Base-by-base conservation (phyloP, 441 rosid species). In the Brassica balearica region DNA sequence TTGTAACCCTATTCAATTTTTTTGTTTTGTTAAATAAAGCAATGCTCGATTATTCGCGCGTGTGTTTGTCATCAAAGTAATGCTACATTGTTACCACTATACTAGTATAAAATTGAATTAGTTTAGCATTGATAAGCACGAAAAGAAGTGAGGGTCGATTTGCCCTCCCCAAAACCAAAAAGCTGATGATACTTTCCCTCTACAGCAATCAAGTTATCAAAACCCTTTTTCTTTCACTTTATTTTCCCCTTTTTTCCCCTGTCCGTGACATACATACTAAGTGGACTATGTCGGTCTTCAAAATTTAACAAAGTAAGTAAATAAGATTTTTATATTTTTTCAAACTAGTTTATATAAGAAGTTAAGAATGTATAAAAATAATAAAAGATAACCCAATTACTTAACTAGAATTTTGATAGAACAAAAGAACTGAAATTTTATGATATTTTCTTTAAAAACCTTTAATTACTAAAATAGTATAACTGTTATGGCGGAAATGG, bases 151-250 rank as follows among this genome's bases (percentile, higher is more conserved):
- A 25, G 20, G 11, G 12, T 69, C 38, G 27, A 67, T 25, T 76
- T 80, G 25, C 68, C 61, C 73, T 66, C 38, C 67, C 65, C 32
- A 36, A 56, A 60, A 68, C 75, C 17, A 80, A 80, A 19, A 80
- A 80, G 83, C 71, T 76, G 83, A 67, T 68, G 63, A 81, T 81
- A 81, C 84, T 77, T 81, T 81, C 27, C 84, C 84, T 77, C 81
- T 68, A 81, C 75, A 73, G 75, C 84, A 81, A 77, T 81, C 81
- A 77, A 81, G 75, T 80, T 67, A 75, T 76, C 67, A 71, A 71
- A 48, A n/a, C 51, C 61, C 72, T 80, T 80, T 80, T 66, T 65
- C 10, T 15, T 34, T 59, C 79, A 67, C 80, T 80, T 75, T 75
- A 32, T 65, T 59, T 15, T 4, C 22, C 17, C 25, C 8, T 20